Percentiles rank a stretch among this genome's conserved stretches.
Evolutionary conservation across 257 asterid species (phyloP).

Genomic region (Ligustrum vulgare): DNA sequence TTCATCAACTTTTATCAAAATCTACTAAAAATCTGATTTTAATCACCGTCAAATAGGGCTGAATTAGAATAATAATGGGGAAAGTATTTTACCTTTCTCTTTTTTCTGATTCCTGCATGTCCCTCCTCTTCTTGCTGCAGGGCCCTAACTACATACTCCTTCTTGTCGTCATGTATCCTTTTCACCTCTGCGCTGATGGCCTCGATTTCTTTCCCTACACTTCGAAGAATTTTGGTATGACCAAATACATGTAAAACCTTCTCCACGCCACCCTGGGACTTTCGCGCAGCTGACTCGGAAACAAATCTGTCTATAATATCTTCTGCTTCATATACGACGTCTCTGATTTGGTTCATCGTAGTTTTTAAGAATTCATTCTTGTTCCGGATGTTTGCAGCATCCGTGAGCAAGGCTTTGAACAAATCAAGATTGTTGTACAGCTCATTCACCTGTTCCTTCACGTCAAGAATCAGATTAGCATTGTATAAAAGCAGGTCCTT

Average conservation of each 20-base stretch:
- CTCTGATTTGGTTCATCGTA: conserved; percentile 6
- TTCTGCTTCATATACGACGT: conserved; percentile 15
- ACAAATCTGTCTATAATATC: conserved; percentile 14
- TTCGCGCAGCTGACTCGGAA: not conserved
- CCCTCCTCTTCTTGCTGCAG: not conserved
- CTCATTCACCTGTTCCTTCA: not conserved
- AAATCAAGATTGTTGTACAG: not conserved
- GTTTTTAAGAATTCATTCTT: not conserved
- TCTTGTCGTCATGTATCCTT: not conserved
- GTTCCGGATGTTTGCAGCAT: not conserved
- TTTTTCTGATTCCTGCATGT: not conserved
- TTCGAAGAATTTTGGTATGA: not conserved
- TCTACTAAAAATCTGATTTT: too few species aligned
- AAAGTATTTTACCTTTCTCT: not conserved
- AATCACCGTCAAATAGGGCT: too few species aligned
- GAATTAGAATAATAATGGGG: too few species aligned
- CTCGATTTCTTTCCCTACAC: conserved; percentile 2
- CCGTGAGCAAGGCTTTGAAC: conserved; percentile 13
- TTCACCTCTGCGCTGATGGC: not conserved
- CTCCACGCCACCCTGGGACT: not conserved
- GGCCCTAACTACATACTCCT: conserved; percentile 1
- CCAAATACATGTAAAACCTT: not conserved
- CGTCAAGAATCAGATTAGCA: conserved; percentile 1
- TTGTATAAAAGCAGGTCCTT: conserved; percentile 7
- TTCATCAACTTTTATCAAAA: too few species aligned